Evolutionary conservation across 2,329 filamentous ascomycete species (phyloP).

Genomic region (Bipolaris sorokiniana): DNA sequence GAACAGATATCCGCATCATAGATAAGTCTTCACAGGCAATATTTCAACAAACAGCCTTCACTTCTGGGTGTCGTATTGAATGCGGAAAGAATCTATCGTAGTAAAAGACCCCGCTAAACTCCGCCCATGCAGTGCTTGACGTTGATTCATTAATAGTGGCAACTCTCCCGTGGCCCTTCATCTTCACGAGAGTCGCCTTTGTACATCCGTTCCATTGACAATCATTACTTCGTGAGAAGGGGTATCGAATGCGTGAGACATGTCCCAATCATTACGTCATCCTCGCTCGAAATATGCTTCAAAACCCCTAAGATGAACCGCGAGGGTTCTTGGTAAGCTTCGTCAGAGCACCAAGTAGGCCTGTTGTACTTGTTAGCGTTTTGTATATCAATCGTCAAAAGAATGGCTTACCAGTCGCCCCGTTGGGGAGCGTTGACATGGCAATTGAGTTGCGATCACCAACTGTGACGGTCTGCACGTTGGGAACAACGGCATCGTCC

Average conservation of each 20-base stretch:
- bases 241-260: slow-evolving; percentile 10
- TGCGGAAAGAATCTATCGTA: slow-evolving; percentile 6
- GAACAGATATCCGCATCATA: not conserved
- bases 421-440: slow-evolving; percentile 82
- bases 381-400: not conserved
- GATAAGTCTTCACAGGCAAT: not conserved
- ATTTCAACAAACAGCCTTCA: not conserved
- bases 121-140: slow-evolving; percentile 13
- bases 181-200: not conserved
- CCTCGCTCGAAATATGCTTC: not conserved
- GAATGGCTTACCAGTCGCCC: slow-evolving; percentile 76
- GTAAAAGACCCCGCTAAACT: slow-evolving; percentile 6
- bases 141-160: slow-evolving; percentile 4
- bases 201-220: slow-evolving; percentile 1
- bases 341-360: slow-evolving; percentile 39
- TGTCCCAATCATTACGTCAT: slow-evolving; percentile 2
- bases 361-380: slow-evolving; percentile 24
- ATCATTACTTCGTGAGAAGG: slow-evolving; percentile 9
- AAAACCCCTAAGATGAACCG: slow-evolving; percentile 3
- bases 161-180: not conserved
- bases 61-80: slow-evolving; percentile 3
- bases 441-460: slow-evolving; percentile 89
- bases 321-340: slow-evolving; percentile 36
- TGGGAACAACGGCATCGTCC: slow-evolving; percentile 54
- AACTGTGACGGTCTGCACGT: slow-evolving; percentile 84